Base-by-base conservation (phyloP, 768 basidiomycete species). In the Coprinellus micaceus region DNA sequence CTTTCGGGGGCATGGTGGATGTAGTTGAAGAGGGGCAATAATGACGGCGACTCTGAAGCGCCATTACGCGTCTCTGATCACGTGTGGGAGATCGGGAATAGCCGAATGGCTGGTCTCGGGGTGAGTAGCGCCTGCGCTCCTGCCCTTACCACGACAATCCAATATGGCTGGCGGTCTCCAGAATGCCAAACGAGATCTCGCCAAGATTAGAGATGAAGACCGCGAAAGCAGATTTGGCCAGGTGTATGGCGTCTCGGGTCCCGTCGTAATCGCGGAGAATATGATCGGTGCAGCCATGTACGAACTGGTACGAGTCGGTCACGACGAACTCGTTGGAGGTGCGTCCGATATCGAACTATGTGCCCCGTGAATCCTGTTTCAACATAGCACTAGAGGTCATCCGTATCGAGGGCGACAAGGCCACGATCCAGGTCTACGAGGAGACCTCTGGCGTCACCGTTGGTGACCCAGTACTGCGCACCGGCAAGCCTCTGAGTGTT, bases 381-480 rank as follows among this genome's bases (percentile, higher is more conserved):
- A 49, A 33, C 24, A 10, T 25, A 26, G 19, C 9, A 2, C 24
- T 66, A 95, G 97, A 99, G 92, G 97, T 99, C 65, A 99, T 99
- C 66, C 85, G 97, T 65, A 98, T 99, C 74, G 97, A 98, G 63
- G 86, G 86, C 59, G 97, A 99, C 76, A 96, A 97, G 76, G 91
- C 91, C 41, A 98, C 97, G 12, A 98, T 99, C 59, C 97, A 99
- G 72, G 97, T 99, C 10, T 98, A 99, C 67, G 97, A 99, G 73
- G 97, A 99, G 77, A 98, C 96, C 5, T 97, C 96, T 41, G 97
- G 97, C 53, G 97, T 99, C 40, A 98, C 96, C 5, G 95, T 98
- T 52, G 97, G 97, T 26, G 97, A 99, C 76, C 97, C 97, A 47
- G 97, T 99, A 17, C 75, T 99, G 67, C 83, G 96, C 54, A 99